Evolutionary conservation across 2,329 filamentous ascomycete genomes (phyloP).

Genomic region (Scortechinia acanthostroma): DNA sequence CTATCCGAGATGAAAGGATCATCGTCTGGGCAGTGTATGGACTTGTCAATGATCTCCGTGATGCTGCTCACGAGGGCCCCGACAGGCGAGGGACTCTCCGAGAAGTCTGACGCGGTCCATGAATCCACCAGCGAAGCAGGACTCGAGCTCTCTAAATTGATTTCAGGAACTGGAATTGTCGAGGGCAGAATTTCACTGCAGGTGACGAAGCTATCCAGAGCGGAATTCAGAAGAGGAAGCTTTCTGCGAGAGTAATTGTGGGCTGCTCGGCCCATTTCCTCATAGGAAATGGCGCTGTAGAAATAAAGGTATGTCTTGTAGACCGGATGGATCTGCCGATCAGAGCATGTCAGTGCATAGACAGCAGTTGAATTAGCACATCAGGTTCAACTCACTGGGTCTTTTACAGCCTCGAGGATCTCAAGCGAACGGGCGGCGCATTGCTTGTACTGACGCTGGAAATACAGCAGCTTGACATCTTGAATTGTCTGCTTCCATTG

Average conservation of each 20-base stretch:
- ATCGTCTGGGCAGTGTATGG: constrained; percentile 5
- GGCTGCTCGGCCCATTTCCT: constrained; percentile 32
- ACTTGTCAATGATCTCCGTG: constrained; percentile 14
- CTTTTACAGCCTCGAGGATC: constrained; percentile 14
- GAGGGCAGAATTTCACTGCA: constrained; percentile 17
- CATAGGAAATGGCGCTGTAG: constrained; percentile 33
- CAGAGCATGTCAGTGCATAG: too few species aligned
- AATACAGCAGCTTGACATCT: constrained; percentile 22
- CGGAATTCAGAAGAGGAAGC: constrained; percentile 24
- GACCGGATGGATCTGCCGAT: constrained; percentile 17
- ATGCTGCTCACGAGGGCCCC: constrained; percentile 12
- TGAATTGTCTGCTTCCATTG: constrained; percentile 22
- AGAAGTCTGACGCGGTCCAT: too few species aligned
- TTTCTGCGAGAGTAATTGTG: constrained; percentile 35
- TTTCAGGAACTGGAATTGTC: constrained; percentile 4
- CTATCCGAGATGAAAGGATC: constrained; percentile 2
- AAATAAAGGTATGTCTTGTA: constrained; percentile 30
- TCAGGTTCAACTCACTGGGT: constrained; percentile 8
- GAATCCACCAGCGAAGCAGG: not conserved
- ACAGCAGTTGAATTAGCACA: too few species aligned
- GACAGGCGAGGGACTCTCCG: constrained; percentile 6
- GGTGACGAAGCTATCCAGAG: constrained; percentile 25
- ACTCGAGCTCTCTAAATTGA: not conserved
- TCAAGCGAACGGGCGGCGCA: constrained; percentile 20
- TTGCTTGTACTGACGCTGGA: constrained; percentile 26